Conservation (phyloP, 1,139 yeast species). For the Candida pseudoviswanathii region DNA sequence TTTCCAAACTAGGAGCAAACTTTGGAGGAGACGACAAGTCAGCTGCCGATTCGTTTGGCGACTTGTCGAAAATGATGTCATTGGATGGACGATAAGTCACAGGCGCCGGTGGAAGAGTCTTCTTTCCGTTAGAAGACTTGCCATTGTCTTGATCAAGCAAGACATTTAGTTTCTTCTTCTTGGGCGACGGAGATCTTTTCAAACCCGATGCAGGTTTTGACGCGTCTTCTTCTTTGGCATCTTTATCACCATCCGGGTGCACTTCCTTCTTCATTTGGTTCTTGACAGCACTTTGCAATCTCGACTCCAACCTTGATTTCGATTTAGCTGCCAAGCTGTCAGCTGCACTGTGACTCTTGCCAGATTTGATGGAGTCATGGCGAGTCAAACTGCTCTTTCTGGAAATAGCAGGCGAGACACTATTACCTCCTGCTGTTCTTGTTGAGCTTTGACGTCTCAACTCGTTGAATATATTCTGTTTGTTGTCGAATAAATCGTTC, state of each 20-base stretch:
- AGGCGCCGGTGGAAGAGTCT: constrained; percentile 11
- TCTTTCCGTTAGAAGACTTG: neutral
- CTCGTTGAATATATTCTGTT: constrained; percentile 40
- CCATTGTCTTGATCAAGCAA: constrained; percentile 21
- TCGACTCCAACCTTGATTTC: constrained; percentile 33
- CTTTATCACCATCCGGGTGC: constrained; percentile 5
- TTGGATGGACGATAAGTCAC: constrained; percentile 34
- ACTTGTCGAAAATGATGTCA: constrained; percentile 24
- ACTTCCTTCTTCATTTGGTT: constrained; percentile 6
- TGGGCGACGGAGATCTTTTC: constrained; percentile 43
- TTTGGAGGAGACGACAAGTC: constrained; percentile 28
- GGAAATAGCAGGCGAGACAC: constrained; percentile 12
- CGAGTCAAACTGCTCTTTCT: constrained; percentile 11
- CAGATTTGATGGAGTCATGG: constrained; percentile 12
- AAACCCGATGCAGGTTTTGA: constrained; percentile 25
- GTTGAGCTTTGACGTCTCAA: constrained; percentile 42
- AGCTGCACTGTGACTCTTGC: neutral
- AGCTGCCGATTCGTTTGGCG: constrained; percentile 1
- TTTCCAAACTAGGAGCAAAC: constrained; percentile 29
- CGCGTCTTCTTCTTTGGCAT: constrained; percentile 5
- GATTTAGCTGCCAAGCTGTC: constrained; percentile 20
- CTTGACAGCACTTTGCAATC: constrained; percentile 32
- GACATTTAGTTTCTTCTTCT: constrained; percentile 36
- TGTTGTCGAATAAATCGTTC: constrained; percentile 52
- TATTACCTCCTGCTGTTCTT: neutral